Base-by-base conservation (phyloP, 2,329 filamentous ascomycete species). In the Diplodia mutila region DNA sequence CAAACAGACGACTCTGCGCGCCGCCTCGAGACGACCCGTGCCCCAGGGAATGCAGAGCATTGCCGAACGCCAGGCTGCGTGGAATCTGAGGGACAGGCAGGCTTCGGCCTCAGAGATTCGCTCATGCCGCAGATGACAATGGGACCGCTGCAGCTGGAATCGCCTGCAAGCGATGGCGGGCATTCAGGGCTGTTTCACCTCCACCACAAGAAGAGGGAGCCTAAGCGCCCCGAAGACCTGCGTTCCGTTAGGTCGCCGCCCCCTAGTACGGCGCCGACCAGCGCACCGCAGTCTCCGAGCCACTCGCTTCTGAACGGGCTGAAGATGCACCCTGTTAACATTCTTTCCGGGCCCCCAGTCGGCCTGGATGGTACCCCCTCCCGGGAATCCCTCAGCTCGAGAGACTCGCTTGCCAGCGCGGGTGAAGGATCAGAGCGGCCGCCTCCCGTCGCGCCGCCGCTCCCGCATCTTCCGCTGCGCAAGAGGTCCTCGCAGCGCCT, bases 391-490 rank as follows among this genome's bases (percentile, higher is more conserved):
- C 21, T 64, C 57, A 54, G 57, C 49, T 64, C 65, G 39, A 57
- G 66, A 57, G 57, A 49, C 49, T 64, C 66, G 49, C 49, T 48
- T 25, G 66, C 57, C 27, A 67, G 42, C 42, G 42, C 42, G 42
- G 42, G 52, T 53, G 46, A 52, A 51, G 48, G 37, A 37, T 48
- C 55, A 37, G 66, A 67, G 46, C 66, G 66, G n/a, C 66, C 66
- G 46, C 51, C 59, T 34, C 21, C 59, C 25, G 54, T 67, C n/a
- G 65, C 65, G 23, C 29, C 65, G 37, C 76, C 76, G 9, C 72
- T 75, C 67, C 76, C 77, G 46, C 76, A 79, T 69, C 71, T 79
- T 12, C 78, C 77, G 39, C 73, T 80, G 46, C 72, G 77, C 51
- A 78, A 78, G 69, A 73, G 74, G 23, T 78, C 77, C 11, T 73